Base-by-base conservation (phyloP, 768 basidiomycete species). In the Russula brevipes region DNA sequence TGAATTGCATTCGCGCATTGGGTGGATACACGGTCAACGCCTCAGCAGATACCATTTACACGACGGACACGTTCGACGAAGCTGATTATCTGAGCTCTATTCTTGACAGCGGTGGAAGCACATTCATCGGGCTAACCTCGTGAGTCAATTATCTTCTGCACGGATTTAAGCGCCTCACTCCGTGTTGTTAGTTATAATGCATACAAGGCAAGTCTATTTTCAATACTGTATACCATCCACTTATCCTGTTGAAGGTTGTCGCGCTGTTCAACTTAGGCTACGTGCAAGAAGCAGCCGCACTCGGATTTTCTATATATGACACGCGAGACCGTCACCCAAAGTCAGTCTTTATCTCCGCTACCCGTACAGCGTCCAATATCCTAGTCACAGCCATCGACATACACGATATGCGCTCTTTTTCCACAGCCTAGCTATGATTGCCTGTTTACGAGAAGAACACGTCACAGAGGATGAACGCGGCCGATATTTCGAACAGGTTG, bases 351-450 rank as follows among this genome's bases (percentile, higher is more conserved):
- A 4, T 9, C 45, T 45, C 46, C 12, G 5, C n/a, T 31, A 42
- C 19, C 30, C 44, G 3, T 11, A 46, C 52, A 51, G 47, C 2
- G 38, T 53, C 53, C 16, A 61, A 60, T 65, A 46, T 58, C 49
- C 10, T 41, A 8, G 53, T 33, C 19, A 45, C 45, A 88, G 86
- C 66, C 87, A 88, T 72, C 77, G 86, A 46, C 87, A 88, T 71
- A 81, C 82, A 50, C 86, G 87, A 53, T 88, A 84, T 70, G 80
- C 79, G 1, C 75, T 87, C 4, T 89, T 87, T 73, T 88, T 86
- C 71, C 87, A 89, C 70, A 85, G 80, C 66, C 77, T 90, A 41
- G 82, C 88, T 3, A 72, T 90, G 73, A 80, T 87, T 54, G 79
- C 81, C 4, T 85, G 82, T 68, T 69, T 88, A 39, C 79, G 86